Base-by-base conservation (phyloP, 208 protist genomes). In the Trypanosoma conorhini region DNA sequence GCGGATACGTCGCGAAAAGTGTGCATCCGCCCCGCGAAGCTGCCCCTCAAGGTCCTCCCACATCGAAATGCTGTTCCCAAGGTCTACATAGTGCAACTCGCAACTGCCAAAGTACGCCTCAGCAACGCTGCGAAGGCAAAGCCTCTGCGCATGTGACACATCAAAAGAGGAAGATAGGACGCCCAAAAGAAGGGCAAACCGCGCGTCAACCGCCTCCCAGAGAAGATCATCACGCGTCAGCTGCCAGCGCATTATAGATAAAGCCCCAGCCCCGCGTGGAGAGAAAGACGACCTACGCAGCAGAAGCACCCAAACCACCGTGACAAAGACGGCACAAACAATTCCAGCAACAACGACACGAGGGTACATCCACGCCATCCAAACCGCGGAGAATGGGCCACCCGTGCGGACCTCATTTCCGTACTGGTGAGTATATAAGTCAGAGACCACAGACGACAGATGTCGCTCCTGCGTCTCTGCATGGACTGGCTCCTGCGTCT, bases 71-170 rank as follows among this genome's bases (percentile, higher is more conserved):
- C 77, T 72, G 60, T 81, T 76, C 13, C 89, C 60, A 26, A 88
- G 66, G 61, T 89, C 87, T 12, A 92, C 74, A 74, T 88, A 86
- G 76, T 88, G 86, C 61, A 79, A 77, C 61, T 89, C 87, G 2
- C 86, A 72, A 50, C 76, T 77, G 44, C 35, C 28, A 42, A 85
- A 88, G 74, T 88, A 89, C 21, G 62, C 59, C 12, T 31, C 12
- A 31, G 55, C 15, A 13, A 72, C 26, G 17, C 48, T 17, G 12
- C 19, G 46, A 19, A 70, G 19, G 33, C 10, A 51, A 50, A 28
- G 5, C 10, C 5, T 38, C 24, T 60, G 5, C 22, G 28, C 24
- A 60, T 17, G 50, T 9, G 19, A 1, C 9, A 67, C 59, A 1
- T 17, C 30, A 50, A n/a, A 28, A 50, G 1, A 8, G 5, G 21